phyloP scores from a whole-genome alignment of 208 protist species.

The Crithidia bombi region DNA sequence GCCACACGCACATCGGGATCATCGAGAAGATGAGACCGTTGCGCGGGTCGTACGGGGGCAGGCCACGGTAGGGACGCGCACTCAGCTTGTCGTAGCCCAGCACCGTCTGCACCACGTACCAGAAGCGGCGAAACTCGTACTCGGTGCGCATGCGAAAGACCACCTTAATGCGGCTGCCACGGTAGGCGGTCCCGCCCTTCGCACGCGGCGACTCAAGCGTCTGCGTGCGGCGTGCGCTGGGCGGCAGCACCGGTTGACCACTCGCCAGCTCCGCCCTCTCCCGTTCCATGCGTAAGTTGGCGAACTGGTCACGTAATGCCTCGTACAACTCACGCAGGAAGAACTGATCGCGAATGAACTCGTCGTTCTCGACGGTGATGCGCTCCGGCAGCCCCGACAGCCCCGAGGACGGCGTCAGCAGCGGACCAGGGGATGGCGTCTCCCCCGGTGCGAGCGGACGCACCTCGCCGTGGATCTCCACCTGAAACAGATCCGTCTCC shows the following conservation, averaged over 20 bases:
- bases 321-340: constrained; percentile 72
- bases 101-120: constrained; percentile 67
- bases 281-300: constrained; percentile 49
- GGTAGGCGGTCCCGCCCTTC: constrained; percentile 27
- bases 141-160: constrained; percentile 63
- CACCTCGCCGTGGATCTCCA: constrained; percentile 60
- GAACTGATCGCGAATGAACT: constrained; percentile 59
- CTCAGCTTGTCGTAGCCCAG: constrained; percentile 74
- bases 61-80: constrained; percentile 57
- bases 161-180: constrained; percentile 39
- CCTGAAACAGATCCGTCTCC: constrained; percentile 64
- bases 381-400: constrained; percentile 36
- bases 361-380: constrained; percentile 44
- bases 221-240: constrained; percentile 32
- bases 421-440: constrained; percentile 42
- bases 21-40: constrained; percentile 69
- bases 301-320: constrained; percentile 64
- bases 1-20: constrained; percentile 69
- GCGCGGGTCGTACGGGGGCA: constrained; percentile 77
- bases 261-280: constrained; percentile 37
- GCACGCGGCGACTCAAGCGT: constrained; percentile 60
- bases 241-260: constrained; percentile 20
- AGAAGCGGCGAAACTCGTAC: constrained; percentile 64
- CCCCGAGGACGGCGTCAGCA: constrained; percentile 48
- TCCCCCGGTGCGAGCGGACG: constrained; percentile 44